These are phyloP conservation scores for Tetrahymena malaccensis DNA, from an alignment of 73 alveolate species.

Conservation along the genomic window DNA sequence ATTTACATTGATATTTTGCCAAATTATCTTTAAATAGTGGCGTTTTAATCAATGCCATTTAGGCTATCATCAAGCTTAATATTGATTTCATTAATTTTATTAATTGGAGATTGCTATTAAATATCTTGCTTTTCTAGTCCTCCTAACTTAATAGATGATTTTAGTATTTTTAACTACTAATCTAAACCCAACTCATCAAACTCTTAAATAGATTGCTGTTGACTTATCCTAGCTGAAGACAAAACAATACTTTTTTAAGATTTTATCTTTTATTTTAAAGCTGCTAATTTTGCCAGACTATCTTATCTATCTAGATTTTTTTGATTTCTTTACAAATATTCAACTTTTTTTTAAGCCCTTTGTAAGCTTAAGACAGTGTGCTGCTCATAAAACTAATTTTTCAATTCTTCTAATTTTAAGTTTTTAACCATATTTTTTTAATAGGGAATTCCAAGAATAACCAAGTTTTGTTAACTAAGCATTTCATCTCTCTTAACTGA, in stretches of 20 bases:
- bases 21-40: neutral
- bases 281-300: neutral
- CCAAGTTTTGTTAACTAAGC: neutral
- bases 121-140: neutral
- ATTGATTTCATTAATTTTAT: neutral
- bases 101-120: neutral
- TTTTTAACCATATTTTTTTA: neutral
- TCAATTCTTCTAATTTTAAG: neutral
- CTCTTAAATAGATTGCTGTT: neutral
- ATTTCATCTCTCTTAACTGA: neutral
- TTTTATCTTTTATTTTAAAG: neutral
- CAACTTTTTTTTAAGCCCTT: neutral
- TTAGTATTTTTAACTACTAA: neutral
- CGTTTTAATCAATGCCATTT: neutral
- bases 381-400: neutral
- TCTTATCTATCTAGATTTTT: neutral
- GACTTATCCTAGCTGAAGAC: neutral
- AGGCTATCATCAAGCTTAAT: neutral
- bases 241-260: neutral
- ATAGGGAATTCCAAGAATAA: neutral
- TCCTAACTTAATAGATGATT: neutral
- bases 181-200: neutral
- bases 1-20: neutral
- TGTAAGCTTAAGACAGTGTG: neutral
- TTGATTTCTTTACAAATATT: neutral